Conservation (phyloP, 2,329 filamentous ascomycete species). For the Harringtonia lauricola region DNA sequence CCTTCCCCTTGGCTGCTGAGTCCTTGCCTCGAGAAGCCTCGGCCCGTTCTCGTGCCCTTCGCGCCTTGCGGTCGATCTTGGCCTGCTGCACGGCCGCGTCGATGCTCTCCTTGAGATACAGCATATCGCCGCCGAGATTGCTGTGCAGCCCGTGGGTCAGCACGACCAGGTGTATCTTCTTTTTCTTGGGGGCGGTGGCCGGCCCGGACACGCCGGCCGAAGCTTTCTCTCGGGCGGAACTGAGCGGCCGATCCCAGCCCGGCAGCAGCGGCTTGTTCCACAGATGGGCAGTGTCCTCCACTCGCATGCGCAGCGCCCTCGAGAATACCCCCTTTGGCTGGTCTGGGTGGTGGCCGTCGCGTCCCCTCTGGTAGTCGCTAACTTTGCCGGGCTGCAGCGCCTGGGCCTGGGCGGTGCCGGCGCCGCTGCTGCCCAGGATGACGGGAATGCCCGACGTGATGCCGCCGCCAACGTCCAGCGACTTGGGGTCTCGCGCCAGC, state of each 20-base stretch:
- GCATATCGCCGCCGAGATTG: slow-evolving; percentile 91
- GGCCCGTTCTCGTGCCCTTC: slow-evolving; percentile 36
- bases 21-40: slow-evolving; percentile 13
- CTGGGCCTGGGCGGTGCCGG: slow-evolving; percentile 15
- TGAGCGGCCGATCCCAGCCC: slow-evolving; percentile 18
- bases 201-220: no score
- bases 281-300: slow-evolving; percentile 79
- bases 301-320: slow-evolving; percentile 61
- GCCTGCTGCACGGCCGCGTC: slow-evolving; percentile 71
- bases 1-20: no score
- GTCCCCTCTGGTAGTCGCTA: slow-evolving; percentile 62
- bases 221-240: no score
- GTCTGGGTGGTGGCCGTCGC: slow-evolving; percentile 46
- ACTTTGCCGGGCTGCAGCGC: slow-evolving; percentile 56
- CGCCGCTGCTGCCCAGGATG: slow-evolving; percentile 26
- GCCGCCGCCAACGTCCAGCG: slow-evolving; percentile 50
- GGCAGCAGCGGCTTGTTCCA: slow-evolving; percentile 83
- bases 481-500: slow-evolving; percentile 76
- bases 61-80: slow-evolving; percentile 53
- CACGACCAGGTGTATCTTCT: slow-evolving; percentile 82
- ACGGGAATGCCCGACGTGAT: slow-evolving; percentile 22
- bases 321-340: slow-evolving; percentile 74
- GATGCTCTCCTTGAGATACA: slow-evolving; percentile 95
- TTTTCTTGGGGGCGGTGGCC: slow-evolving; percentile 31
- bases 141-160: slow-evolving; percentile 92